Evolutionary conservation across 2,329 filamentous ascomycete genomes (phyloP).

Genomic region (Chaetomiaceae sp.): DNA sequence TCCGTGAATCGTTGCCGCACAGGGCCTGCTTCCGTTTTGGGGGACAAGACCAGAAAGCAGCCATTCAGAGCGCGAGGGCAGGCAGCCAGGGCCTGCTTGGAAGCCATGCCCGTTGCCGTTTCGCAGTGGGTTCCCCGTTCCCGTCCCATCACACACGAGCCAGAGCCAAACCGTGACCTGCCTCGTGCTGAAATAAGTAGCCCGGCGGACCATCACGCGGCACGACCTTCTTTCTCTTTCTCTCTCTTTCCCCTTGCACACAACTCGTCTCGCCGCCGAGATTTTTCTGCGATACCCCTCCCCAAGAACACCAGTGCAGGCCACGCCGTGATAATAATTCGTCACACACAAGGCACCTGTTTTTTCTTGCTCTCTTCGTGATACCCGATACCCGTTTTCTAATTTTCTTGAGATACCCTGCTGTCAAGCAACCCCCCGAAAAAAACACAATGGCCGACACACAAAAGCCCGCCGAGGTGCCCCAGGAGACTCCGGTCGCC

Average conservation of each 20-base stretch:
- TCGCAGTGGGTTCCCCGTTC: conserved; percentile 5
- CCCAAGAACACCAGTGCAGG: conserved; percentile 23
- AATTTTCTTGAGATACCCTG: conserved; percentile 28
- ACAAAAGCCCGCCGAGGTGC: conserved; percentile 64
- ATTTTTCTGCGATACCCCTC: conserved; percentile 23
- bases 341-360: conserved; percentile 18
- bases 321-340: conserved; percentile 23
- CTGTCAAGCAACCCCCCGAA: conserved; percentile 16
- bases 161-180: conserved; percentile 12
- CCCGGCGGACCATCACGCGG: conserved; percentile 23
- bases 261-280: conserved; percentile 18
- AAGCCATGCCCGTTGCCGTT: conserved; percentile 15
- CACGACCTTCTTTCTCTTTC: conserved; percentile 22
- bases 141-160: conserved; percentile 4
- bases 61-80: conserved; percentile 11
- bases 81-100: neutral
- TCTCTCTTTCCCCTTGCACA: conserved; percentile 21
- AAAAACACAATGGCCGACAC: conserved; percentile 64
- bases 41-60: neutral
- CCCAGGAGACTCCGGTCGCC: conserved; percentile 42
- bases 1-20: conserved; percentile 1
- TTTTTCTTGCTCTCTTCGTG: conserved; percentile 28
- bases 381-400: conserved; percentile 30
- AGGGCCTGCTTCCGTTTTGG: conserved; percentile 17
- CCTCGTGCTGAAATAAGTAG: conserved; percentile 27